Evolutionary conservation across 345 rosid genomes (phyloP).

Genomic region (Aquilaria malaccensis): DNA sequence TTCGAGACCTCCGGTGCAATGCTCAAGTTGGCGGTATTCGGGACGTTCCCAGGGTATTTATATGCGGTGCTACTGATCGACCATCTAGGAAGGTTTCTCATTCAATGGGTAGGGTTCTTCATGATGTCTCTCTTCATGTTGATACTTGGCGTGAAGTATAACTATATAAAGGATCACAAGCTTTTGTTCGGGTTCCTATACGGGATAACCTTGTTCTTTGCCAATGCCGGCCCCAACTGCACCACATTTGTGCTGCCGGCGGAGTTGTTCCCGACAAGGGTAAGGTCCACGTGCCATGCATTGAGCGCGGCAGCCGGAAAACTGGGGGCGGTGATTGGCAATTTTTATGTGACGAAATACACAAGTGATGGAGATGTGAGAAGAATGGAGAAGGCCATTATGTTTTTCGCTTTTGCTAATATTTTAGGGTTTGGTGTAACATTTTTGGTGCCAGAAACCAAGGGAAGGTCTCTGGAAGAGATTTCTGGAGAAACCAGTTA

Average conservation of each 20-base stretch:
- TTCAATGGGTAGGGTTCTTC: conserved; percentile 40
- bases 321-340: conserved; percentile 42
- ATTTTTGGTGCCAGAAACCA: conserved; percentile 40
- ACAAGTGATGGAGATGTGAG: conserved; percentile 5
- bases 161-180: conserved; percentile 17
- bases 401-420: conserved; percentile 35
- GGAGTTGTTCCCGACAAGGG: conserved; percentile 41
- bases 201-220: conserved; percentile 39
- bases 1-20: conserved; percentile 37
- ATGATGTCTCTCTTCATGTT: conserved; percentile 47
- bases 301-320: conserved; percentile 46
- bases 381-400: conserved; percentile 18
- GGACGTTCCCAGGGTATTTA: conserved; percentile 51
- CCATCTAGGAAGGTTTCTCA: conserved; percentile 32
- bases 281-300: conserved; percentile 47
- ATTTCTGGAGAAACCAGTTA: conserved; percentile 42
- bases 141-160: conserved; percentile 26
- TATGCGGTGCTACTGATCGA: conserved; percentile 37
- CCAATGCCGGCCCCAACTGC: conserved; percentile 48
- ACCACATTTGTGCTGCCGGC: conserved; percentile 47
- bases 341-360: conserved; percentile 31
- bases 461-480: conserved; percentile 42
- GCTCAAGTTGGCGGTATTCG: conserved; percentile 32
- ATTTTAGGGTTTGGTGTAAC: conserved; percentile 39
- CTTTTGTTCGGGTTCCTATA: conserved; percentile 26